Percentiles rank a stretch among this genome's conserved stretches.
These are phyloP conservation scores for Cryphonectria nitschkei DNA, from an alignment of 2,329 filamentous ascomycete species.

Conservation along the genomic window DNA sequence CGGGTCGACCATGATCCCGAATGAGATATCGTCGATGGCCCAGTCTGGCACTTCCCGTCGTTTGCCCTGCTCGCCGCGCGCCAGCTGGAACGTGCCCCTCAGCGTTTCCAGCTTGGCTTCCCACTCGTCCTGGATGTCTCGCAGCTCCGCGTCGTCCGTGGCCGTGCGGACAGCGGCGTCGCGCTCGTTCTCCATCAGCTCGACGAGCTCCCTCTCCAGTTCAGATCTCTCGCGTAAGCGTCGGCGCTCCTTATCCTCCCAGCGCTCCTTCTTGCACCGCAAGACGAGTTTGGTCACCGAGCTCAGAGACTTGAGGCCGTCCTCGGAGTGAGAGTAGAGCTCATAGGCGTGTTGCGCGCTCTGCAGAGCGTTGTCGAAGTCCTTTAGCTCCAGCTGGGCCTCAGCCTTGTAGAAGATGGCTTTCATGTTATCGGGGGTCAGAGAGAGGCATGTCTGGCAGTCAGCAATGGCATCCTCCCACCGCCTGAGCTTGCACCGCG, in stretches of 20 bases:
- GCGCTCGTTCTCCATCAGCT: conserved; percentile 52
- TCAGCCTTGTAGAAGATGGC: conserved; percentile 83
- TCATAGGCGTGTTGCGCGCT: conserved; percentile 75
- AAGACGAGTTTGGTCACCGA: conserved; percentile 76
- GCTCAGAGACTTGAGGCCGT: conserved; percentile 62
- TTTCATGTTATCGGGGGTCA: conserved; percentile 73
- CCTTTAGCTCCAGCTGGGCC: conserved; percentile 74
- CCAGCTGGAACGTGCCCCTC: conserved; percentile 55
- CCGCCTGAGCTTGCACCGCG: conserved; percentile 72
- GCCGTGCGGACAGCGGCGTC: conserved; percentile 45
- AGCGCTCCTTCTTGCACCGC: conserved; percentile 81
- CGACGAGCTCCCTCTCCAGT: conserved; percentile 64
- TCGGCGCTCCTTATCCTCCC: conserved; percentile 73
- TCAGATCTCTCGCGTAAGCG: conserved; percentile 59
- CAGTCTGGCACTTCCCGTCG: conserved; percentile 72
- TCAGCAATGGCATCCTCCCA: conserved; percentile 79
- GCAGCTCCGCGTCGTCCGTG: conserved; percentile 52
- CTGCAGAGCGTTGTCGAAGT: conserved; percentile 72
- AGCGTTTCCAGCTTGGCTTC: conserved; percentile 50
- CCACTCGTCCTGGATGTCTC: conserved; percentile 53
- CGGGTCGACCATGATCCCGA: conserved; percentile 74
- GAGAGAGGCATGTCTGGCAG: conserved; percentile 73
- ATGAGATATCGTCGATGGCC: conserved; percentile 76
- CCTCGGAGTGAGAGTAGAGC: conserved; percentile 64
- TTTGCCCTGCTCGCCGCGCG: conserved; percentile 49